Base-by-base conservation (phyloP, 148 eudicot genomes). In the Vaccinium myrtillus region DNA sequence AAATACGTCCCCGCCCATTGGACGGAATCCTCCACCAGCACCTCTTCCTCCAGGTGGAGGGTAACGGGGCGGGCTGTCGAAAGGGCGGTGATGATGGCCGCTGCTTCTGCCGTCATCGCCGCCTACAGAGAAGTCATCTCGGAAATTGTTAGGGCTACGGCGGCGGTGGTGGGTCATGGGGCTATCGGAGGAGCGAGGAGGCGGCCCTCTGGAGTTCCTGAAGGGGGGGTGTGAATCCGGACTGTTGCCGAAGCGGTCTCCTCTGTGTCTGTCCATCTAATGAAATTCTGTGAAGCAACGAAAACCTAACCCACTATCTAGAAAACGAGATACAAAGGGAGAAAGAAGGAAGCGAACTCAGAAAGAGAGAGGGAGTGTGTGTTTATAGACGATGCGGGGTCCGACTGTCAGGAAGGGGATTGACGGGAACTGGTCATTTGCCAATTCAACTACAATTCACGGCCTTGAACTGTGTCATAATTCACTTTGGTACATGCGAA, bases 1-100 rank as follows among this genome's bases (percentile, higher is more conserved):
- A 73, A 83, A 84, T 39, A 86, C 77, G 51, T 84, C 88, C 18
- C 88, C 82, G 25, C 84, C 87, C 86, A 86, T 79, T 0, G 89
- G 89, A 32, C 86, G 83, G 10, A 87, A 84, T 18, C 90, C 70
- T 15, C 83, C 88, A 15, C 80, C 88, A 9, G 67, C 16, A 15
- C 10, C 65, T 7, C 84, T 85, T 9, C 80, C 84, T 48, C 79
- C 89, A 25, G 71, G 85, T 0, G 87, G 83, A 86, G 85, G 88
- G 27, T 77, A 89, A 32, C 90, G 85, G 30, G 91, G 93, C 4
- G 97, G 93, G 48, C 95, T 91, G 18, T 90, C 90, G 63, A 91
- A 90, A 27, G 90, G 81, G 30, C 91, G 89, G 74, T 81, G 91
- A 11, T 80, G 83, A 19, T 39, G 16, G 18, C 73, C 32, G 13